Percentiles rank a stretch among this genome's conserved stretches.
These are phyloP conservation scores for Primulina eburnea DNA, from an alignment of 257 asterid species.

Conservation along the genomic window DNA sequence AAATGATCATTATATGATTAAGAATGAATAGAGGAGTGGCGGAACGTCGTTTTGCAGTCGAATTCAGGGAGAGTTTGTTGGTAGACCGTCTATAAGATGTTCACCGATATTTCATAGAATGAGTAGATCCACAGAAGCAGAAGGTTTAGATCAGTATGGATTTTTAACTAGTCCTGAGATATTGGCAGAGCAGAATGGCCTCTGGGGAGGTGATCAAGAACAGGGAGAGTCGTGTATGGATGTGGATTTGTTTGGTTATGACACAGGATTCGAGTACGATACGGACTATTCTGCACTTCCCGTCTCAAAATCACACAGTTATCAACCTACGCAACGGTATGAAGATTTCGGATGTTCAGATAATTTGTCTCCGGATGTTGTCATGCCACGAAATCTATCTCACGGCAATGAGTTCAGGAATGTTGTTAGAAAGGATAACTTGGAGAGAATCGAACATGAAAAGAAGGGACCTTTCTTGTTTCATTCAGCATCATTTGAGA, in stretches of 20 bases:
- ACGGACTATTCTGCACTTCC: background rate
- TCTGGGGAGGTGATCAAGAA: constrained; percentile 20
- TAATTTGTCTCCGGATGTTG: constrained; percentile 21
- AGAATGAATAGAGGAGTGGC: background rate
- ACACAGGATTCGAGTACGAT: constrained; percentile 6
- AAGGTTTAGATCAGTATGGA: constrained; percentile 16
- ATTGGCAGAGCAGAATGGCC: constrained; percentile 21
- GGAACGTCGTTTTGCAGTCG: background rate
- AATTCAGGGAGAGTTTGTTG: background rate
- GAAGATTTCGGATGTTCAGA: constrained; percentile 23
- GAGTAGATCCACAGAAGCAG: constrained; percentile 11
- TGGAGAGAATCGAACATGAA: constrained; percentile 17
- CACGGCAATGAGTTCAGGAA: constrained; percentile 12
- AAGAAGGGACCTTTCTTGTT: constrained; percentile 15
- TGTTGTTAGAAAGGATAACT: background rate
- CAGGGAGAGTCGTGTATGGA: constrained; percentile 16
- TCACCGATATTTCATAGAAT: constrained; percentile 6
- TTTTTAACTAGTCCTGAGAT: constrained; percentile 1
- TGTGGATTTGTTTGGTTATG: constrained; percentile 23
- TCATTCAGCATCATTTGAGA: constrained; percentile 38
- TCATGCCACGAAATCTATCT: constrained; percentile 24
- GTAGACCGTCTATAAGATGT: constrained; percentile 11
- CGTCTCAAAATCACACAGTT: constrained; percentile 18
- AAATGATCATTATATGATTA: background rate
- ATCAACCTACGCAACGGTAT: too few relatives aligned